Conservation (phyloP, 1,139 yeast species). For the Arxiozyma slooffiae region DNA sequence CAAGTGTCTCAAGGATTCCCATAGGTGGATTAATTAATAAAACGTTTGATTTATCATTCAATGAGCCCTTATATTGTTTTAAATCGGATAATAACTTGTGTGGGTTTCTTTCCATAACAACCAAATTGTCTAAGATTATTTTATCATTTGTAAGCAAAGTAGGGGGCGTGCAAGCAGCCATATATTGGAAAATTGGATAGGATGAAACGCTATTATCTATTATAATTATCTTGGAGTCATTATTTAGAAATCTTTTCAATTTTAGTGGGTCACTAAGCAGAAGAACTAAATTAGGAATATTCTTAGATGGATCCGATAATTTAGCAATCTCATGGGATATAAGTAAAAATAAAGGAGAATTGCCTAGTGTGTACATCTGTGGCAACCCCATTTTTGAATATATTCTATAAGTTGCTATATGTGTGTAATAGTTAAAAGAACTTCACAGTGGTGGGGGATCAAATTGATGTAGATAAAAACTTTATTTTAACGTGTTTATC, state of each 20-base stretch:
- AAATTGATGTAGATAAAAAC: too few species aligned
- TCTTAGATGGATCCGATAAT: constrained; percentile 28
- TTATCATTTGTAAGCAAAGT: constrained; percentile 27
- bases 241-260: constrained; percentile 34
- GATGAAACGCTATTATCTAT: background rate
- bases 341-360: constrained; percentile 35
- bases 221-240: constrained; percentile 33
- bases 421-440: background rate
- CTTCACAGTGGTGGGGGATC: background rate
- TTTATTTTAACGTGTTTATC: too few species aligned
- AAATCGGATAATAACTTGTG: constrained; percentile 43
- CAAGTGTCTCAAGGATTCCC: constrained; percentile 51
- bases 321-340: constrained; percentile 35
- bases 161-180: constrained; percentile 34
- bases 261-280: constrained; percentile 36
- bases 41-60: constrained; percentile 41
- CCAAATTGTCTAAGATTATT: constrained; percentile 41
- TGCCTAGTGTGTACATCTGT: constrained; percentile 36
- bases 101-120: constrained; percentile 39
- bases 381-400: constrained; percentile 12
- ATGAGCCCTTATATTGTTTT: constrained; percentile 34
- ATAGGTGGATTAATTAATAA: constrained; percentile 71
- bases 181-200: constrained; percentile 18
- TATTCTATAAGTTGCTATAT: background rate
- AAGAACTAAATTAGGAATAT: constrained; percentile 35